Evolutionary conservation across 768 basidiomycete species (phyloP).

Genomic region (Tephrocybe sp.): DNA sequence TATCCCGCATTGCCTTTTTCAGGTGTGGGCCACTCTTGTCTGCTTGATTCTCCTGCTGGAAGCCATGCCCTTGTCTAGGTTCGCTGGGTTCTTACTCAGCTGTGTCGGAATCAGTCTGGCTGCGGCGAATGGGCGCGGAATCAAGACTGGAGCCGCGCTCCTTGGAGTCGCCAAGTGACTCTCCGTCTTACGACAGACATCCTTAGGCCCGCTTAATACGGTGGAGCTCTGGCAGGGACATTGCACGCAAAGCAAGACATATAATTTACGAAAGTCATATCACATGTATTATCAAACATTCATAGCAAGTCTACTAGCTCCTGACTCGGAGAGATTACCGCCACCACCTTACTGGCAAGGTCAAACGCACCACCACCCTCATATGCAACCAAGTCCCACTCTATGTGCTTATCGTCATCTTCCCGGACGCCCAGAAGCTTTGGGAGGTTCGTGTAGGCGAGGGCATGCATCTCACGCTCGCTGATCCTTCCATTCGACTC

Average conservation of each 20-base stretch:
- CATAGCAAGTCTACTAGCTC: conserved; percentile 52
- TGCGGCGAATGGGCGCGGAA: conserved; percentile 69
- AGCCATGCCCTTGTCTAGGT: conserved; percentile 40
- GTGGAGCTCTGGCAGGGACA: conserved; percentile 27
- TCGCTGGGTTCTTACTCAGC: conserved; percentile 80
- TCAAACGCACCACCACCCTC: conserved; percentile 60
- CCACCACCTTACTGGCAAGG: conserved; percentile 52
- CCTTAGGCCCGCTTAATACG: conserved; percentile 7
- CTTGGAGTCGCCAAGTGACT: conserved; percentile 53
- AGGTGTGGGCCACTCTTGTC: conserved; percentile 43
- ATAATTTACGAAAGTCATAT: conserved; percentile 5
- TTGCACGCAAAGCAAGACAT: conserved; percentile 24
- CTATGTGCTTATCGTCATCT: conserved; percentile 29
- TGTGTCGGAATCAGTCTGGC: conserved; percentile 78
- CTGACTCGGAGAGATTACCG: conserved; percentile 52
- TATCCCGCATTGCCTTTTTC: conserved; percentile 86
- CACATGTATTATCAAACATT: conserved; percentile 13
- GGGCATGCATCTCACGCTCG: conserved; percentile 38
- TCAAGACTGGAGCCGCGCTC: conserved; percentile 64
- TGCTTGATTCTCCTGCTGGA: background rate
- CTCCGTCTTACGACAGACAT: conserved; percentile 14
- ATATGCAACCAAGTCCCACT: conserved; percentile 61
- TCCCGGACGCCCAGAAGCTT: conserved; percentile 37
- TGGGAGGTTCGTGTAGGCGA: conserved; percentile 48
- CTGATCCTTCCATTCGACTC: conserved; percentile 46